phyloP scores from a whole-genome alignment of 2,329 filamentous ascomycete genomes.

The Periconia digitata region DNA sequence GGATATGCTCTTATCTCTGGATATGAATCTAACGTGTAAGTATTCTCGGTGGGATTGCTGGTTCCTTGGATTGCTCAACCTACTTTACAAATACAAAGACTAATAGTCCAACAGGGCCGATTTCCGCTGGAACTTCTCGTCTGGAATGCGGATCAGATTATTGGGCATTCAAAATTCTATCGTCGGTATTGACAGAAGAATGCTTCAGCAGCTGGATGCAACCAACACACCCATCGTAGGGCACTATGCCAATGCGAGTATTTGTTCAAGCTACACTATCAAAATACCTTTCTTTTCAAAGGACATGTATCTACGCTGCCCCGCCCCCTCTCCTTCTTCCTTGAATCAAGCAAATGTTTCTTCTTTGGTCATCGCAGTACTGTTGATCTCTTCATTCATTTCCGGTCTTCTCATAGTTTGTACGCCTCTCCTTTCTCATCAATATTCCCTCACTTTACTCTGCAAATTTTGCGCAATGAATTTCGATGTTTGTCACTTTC shows the following conservation, averaged over 20 bases:
- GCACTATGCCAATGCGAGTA: slow-evolving; percentile 20
- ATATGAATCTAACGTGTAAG: slow-evolving; percentile 21
- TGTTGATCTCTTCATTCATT: too few species aligned
- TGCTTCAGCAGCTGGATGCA: slow-evolving; percentile 13
- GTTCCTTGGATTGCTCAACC: not conserved
- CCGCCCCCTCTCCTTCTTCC: too few species aligned
- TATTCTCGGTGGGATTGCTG: not conserved
- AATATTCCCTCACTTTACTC: too few species aligned
- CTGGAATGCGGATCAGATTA: slow-evolving; percentile 20
- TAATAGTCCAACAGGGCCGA: slow-evolving; percentile 4
- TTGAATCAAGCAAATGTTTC: too few species aligned
- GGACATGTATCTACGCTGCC: too few species aligned
- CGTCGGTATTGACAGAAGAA: slow-evolving; percentile 20
- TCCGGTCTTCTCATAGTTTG: too few species aligned
- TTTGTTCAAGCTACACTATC: too few species aligned
- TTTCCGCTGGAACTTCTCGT: slow-evolving; percentile 13
- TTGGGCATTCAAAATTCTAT: slow-evolving; percentile 22
- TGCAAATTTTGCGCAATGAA: too few species aligned
- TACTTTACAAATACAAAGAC: not conserved
- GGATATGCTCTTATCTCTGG: slow-evolving; percentile 19
- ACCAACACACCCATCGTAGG: not conserved
- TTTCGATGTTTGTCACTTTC: too few species aligned
- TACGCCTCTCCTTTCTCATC: too few species aligned
- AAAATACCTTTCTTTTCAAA: too few species aligned
- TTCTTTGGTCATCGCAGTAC: too few species aligned